A percentile compares a stretch with the other conserved stretches of the same genome.
Evolutionary conservation across 257 asterid genomes (phyloP).

Genomic region (Salvia hispanica): DNA sequence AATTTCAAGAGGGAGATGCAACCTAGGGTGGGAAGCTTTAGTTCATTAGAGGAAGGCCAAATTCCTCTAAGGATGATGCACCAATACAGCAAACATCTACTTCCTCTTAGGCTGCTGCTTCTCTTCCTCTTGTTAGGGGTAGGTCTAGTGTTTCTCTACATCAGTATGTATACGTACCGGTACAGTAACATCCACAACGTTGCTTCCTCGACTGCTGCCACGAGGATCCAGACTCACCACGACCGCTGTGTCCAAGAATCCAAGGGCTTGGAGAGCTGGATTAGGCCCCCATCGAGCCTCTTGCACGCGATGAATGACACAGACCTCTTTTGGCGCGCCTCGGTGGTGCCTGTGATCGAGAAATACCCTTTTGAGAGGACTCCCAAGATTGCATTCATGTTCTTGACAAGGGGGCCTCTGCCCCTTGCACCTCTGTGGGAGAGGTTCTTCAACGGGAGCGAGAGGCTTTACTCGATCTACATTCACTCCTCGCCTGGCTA

Average conservation of each 20-base stretch:
- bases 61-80: constrained; percentile 34
- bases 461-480: constrained; percentile 58
- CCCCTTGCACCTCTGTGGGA: constrained; percentile 76
- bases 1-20: constrained; percentile 41
- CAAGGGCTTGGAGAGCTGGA: constrained; percentile 33
- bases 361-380: constrained; percentile 57
- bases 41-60: constrained; percentile 64
- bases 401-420: constrained; percentile 75
- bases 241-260: constrained; percentile 34
- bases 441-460: constrained; percentile 63
- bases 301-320: constrained; percentile 57
- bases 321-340: constrained; percentile 61
- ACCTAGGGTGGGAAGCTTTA: constrained; percentile 55
- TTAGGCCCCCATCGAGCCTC: constrained; percentile 45
- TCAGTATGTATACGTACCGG: constrained; percentile 52
- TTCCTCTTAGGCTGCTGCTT: constrained; percentile 55
- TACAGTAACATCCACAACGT: constrained; percentile 44
- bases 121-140: constrained; percentile 55
- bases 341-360: constrained; percentile 37
- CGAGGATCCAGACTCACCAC: constrained; percentile 30
- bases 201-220: constrained; percentile 17
- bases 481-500: constrained; percentile 63
- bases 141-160: constrained; percentile 48
- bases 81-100: constrained; percentile 45
- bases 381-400: constrained; percentile 79